Base-by-base conservation (phyloP, 1,139 yeast genomes). In the Chernovozyma aurita region DNA sequence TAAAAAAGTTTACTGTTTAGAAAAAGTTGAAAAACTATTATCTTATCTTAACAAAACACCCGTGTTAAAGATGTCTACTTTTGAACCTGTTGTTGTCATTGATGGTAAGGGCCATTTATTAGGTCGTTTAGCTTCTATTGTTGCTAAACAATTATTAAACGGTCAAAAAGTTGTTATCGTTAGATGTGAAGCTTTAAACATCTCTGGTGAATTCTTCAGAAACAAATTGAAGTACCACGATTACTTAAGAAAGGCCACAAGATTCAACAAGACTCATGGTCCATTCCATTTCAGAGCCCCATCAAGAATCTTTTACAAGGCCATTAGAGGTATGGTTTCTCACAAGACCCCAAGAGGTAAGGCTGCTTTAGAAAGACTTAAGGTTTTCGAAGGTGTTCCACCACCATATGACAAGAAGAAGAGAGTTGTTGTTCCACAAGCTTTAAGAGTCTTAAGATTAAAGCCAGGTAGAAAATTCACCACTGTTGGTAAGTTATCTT, bases 271-370 rank as follows among this genome's bases (percentile, higher is more conserved):
- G 79, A 83, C 80, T 63, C 86, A 88, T 72, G 99, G 98, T 78
- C 97, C 97, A 68, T 94, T 92, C 97, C 99, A 92, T 73, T 92
- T 92, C 95, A 92, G 97, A 78, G 99, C 99, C 50, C 99, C 98
- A 73, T 88, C 97, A 50, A 88, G 97, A 80, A 88, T 92, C 76
- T 87, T 92, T 76, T 90, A 88, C 94, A 92, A 92, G 85, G 97
- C 98, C 65, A 75, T 92, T 72, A 86, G 96, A 73, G 99, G 99
- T 77, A 94, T 94, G 98, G 78, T 94, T 64, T 80, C 97, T 69
- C 98, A 92, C 92, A 92, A 94, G 87, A 92, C 98, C 57, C 92
- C 97, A 61, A 94, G 98, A 77, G 99, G 99, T 76, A 85, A 86
- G 79, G 97, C 98, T 67, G 99, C 99, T 63, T 76, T 92, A 69